These are phyloP conservation scores for Fusarium scirpi DNA, from an alignment of 2,329 filamentous ascomycete species.

Conservation along the genomic window DNA sequence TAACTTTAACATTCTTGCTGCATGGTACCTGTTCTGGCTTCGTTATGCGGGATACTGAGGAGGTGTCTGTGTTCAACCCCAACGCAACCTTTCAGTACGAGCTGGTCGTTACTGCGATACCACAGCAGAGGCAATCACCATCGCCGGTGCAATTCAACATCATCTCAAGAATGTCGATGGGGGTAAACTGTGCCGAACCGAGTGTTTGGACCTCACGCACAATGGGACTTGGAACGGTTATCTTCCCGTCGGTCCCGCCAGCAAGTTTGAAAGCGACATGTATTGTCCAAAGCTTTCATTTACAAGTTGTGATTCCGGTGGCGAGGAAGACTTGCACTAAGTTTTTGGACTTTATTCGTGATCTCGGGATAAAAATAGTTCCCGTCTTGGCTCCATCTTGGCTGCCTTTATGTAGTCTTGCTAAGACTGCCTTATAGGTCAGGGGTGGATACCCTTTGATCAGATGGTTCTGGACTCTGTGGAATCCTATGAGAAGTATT, in stretches of 20 bases:
- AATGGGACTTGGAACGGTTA: neutral
- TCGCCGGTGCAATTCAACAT: neutral
- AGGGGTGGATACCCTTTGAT: too few species aligned
- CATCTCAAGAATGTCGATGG: neutral
- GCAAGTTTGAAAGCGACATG: neutral
- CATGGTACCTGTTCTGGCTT: neutral
- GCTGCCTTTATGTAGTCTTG: too few species aligned
- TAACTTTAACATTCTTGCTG: neutral
- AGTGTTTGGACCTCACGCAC: neutral
- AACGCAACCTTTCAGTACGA: neutral
- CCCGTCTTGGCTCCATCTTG: neutral
- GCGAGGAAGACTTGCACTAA: neutral
- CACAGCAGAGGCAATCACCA: neutral
- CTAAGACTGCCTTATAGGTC: too few species aligned
- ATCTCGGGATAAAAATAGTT: neutral
- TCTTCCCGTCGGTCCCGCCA: neutral
- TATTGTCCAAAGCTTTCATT: neutral
- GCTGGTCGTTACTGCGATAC: neutral
- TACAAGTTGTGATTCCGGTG: neutral
- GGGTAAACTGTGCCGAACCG: neutral
- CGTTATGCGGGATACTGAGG: neutral
- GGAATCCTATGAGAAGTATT: too few species aligned
- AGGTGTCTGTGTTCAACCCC: neutral
- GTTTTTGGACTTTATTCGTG: neutral
- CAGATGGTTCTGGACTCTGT: too few species aligned